Base-by-base conservation (phyloP, 306 rosid genomes). In the Gillenia trifoliata region DNA sequence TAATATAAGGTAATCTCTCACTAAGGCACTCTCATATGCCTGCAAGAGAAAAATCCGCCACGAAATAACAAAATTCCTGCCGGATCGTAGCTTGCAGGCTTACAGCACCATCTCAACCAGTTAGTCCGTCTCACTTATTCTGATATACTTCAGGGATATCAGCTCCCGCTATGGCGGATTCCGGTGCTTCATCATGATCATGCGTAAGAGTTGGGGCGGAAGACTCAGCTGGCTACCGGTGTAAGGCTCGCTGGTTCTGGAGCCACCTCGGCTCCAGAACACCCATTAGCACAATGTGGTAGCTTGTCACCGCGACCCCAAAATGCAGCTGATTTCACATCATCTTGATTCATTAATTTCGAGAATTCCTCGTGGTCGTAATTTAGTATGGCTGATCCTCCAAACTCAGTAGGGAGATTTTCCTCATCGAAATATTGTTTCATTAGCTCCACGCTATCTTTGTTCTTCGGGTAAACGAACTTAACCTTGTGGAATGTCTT, bases 401-500 rank as follows among this genome's bases (percentile, higher is more conserved):
- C 97, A 73, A 88, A 87, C 77, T 86, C 90, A 5, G 68, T 80
- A 8, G 97, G 96, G 71, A 91, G 97, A 79, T 94, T 94, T 60
- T 91, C 93, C 86, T 87, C 93, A 4, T 94, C 96, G 49, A 90
- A 91, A 66, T 84, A 86, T 4, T 92, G 89, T 71, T 73, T 83
- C 98, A 90, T 94, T 61, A 94, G 88, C 74, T 94, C 96, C 80
- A 91, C 92, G 16, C 97, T 88, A 38, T 89, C 92, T 72, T 87
- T 86, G 36, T 91, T 85, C 70, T 89, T 89, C 0, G 93, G 92
- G 81, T 88, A 93, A 17, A 91, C 91, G 75, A 93, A 91, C 82
- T 90, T 89, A 81, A 93, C 93, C 81, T 93, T 93, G 66, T 91
- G 90, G 81, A 88, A 91, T 68, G 98, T 91, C 82, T 89, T 93